Conservation (phyloP, 2,329 filamentous ascomycete genomes). For the Verticillium nubilum region DNA sequence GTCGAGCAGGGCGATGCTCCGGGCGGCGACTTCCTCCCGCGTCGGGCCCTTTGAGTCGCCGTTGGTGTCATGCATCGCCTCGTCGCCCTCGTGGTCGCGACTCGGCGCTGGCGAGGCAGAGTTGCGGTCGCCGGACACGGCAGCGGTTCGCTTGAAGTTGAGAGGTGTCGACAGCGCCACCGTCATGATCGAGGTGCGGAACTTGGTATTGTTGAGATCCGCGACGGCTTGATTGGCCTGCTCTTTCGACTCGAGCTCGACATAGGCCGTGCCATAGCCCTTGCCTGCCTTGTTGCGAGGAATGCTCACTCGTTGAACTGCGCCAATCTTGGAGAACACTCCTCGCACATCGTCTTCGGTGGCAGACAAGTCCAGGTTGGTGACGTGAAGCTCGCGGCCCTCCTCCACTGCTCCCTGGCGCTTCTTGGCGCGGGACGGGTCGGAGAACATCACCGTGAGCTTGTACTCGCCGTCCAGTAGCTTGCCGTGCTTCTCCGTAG, state of each 20-base stretch:
- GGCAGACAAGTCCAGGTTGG: conserved; percentile 57
- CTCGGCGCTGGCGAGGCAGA: conserved; percentile 29
- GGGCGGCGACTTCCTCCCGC: conserved; percentile 48
- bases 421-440: conserved; percentile 71
- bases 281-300: conserved; percentile 62
- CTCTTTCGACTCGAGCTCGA: conserved; percentile 68
- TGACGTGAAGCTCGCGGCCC: conserved; percentile 78
- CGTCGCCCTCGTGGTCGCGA: conserved; percentile 24
- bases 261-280: conserved; percentile 73
- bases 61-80: conserved; percentile 11
- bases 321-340: conserved; percentile 71
- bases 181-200: conserved; percentile 61
- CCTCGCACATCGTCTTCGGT: conserved; percentile 65
- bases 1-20: conserved; percentile 77
- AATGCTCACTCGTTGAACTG: conserved; percentile 66
- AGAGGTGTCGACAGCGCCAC: conserved; percentile 56
- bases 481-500: conserved; percentile 67
- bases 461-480: conserved; percentile 62
- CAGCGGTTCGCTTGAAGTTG: conserved; percentile 51
- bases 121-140: conserved; percentile 22
- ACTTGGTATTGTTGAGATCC: conserved; percentile 64
- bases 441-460: conserved; percentile 75
- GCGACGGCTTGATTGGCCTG: conserved; percentile 61
- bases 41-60: conserved; percentile 23
- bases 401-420: conserved; percentile 80